phyloP scores from a whole-genome alignment of 2,329 filamentous ascomycete species.

The Coniochaeta hoffmannii region DNA sequence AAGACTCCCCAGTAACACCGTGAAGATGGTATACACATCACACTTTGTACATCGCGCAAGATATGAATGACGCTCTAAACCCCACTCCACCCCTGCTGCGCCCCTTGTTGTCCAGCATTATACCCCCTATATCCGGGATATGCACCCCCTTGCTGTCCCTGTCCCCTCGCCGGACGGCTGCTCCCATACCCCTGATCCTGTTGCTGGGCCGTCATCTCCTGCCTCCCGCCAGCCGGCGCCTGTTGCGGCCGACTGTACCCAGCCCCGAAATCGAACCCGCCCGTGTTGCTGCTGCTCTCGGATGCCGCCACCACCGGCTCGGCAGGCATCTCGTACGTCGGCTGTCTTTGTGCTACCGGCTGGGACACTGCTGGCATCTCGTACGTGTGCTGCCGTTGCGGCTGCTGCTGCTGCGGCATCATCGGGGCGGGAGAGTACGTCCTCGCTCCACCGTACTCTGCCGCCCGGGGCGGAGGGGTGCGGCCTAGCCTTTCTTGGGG shows the following conservation, averaged over 20 bases:
- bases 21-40: neutral
- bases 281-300: neutral
- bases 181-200: neutral
- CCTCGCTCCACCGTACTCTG: neutral
- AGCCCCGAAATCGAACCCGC: neutral
- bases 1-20: neutral
- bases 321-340: neutral
- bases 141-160: neutral
- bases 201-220: neutral
- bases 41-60: neutral
- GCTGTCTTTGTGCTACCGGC: neutral
- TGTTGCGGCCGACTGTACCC: neutral
- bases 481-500: neutral
- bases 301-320: neutral
- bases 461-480: neutral
- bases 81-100: neutral
- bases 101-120: neutral
- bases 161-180: neutral
- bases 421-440: neutral
- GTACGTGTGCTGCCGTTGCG: neutral
- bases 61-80: neutral
- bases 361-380: neutral
- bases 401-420: neutral
- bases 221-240: neutral
- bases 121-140: neutral